These are phyloP conservation scores for Aaosphaeria pasadenensis DNA, from an alignment of 2,329 filamentous ascomycete species.

Conservation along the genomic window DNA sequence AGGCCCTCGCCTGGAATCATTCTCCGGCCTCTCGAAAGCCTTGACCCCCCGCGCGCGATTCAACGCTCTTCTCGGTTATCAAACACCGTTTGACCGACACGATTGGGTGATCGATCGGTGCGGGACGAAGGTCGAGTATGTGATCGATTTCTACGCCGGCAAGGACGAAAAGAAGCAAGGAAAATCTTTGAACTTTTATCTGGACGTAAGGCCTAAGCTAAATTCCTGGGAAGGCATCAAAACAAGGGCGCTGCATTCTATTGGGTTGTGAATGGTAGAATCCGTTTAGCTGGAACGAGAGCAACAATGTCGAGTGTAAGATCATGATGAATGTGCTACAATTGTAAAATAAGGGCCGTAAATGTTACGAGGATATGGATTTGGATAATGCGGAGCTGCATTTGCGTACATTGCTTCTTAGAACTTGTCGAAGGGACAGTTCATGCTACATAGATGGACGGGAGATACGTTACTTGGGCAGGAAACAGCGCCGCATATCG, in stretches of 20 bases:
- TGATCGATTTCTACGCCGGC: conserved; percentile 97
- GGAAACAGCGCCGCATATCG: too few species aligned
- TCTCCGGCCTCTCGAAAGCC: conserved; percentile 63
- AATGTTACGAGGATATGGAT: too few species aligned
- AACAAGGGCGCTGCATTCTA: conserved; percentile 51
- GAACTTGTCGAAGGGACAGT: too few species aligned
- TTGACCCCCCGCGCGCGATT: conserved; percentile 80
- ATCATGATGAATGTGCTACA: too few species aligned
- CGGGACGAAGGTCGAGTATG: conserved; percentile 81
- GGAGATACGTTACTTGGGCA: too few species aligned
- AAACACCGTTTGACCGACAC: conserved; percentile 88
- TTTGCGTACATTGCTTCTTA: too few species aligned
- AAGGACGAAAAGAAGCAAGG: conserved; percentile 44
- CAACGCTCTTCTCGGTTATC: conserved; percentile 84
- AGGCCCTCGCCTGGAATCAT: conserved; percentile 79
- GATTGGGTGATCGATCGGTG: conserved; percentile 97
- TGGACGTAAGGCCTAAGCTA: conserved; percentile 64
- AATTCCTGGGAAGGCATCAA: conserved; percentile 61
- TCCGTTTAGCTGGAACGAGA: too few species aligned
- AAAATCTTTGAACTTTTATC: conserved; percentile 59
- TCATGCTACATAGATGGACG: too few species aligned
- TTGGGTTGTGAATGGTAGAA: conserved; percentile 39
- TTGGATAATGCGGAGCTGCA: too few species aligned
- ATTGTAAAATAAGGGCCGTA: too few species aligned
- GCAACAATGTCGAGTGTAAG: too few species aligned